Percentiles rank a stretch among this genome's conserved stretches.
Evolutionary conservation across 2,329 filamentous ascomycete species (phyloP).

Genomic region (Metarhizium sp.): DNA sequence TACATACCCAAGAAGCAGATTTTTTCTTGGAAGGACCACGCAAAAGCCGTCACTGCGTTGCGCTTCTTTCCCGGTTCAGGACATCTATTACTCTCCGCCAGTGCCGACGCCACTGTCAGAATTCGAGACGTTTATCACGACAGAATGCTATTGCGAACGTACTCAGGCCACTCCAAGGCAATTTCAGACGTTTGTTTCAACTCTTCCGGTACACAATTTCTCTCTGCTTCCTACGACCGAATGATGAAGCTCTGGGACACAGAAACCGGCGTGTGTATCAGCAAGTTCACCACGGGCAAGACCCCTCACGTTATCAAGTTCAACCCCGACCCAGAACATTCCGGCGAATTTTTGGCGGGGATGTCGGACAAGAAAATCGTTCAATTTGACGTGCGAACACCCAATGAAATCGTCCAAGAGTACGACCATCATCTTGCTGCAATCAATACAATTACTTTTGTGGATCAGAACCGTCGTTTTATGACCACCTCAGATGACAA

Average conservation of each 20-base stretch:
- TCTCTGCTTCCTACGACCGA: conserved; percentile 87
- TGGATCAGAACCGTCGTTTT: conserved; percentile 89
- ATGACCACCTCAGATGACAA: conserved; percentile 98
- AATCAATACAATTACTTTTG: conserved; percentile 95
- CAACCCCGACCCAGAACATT: conserved; percentile 68
- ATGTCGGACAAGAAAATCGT: conserved; percentile 99
- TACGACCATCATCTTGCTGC: conserved; percentile 98
- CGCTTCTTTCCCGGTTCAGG: conserved; percentile 85
- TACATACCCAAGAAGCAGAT: conserved; percentile 92
- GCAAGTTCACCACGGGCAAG: conserved; percentile 85
- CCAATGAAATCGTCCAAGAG: conserved; percentile 78
- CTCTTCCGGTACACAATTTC: conserved; percentile 69
- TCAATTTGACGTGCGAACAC: conserved; percentile 81
- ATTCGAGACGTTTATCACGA: conserved; percentile 93
- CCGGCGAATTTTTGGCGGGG: conserved; percentile 86
- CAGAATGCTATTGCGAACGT: conserved; percentile 82
- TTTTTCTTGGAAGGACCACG: conserved; percentile 78
- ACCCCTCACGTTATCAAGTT: conserved; percentile 93
- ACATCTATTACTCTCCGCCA: conserved; percentile 81
- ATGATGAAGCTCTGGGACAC: conserved; percentile 98
- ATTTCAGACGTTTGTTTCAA: conserved; percentile 88
- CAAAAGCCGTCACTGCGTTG: conserved; percentile 77
- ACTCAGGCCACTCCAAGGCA: conserved; percentile 80
- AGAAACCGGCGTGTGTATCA: conserved; percentile 81
- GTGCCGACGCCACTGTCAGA: conserved; percentile 83